Conservation (phyloP, 2,329 filamentous ascomycete species). For the Talaromyces verruculosus region DNA sequence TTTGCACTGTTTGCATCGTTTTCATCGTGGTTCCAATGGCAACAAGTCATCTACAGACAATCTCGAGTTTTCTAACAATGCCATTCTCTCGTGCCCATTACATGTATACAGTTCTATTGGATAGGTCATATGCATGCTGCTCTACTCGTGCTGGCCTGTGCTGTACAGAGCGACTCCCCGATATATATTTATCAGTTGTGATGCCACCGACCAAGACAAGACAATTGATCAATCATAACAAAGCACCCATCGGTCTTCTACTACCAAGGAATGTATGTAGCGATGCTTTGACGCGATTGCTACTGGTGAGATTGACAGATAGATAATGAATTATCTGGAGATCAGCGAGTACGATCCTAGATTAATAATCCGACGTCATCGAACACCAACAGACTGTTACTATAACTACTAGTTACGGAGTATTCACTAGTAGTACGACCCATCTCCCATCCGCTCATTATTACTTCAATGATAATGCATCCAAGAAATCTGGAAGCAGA, state of each 20-base stretch:
- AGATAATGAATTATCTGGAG: neutral
- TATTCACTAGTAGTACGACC: neutral
- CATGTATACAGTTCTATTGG: neutral
- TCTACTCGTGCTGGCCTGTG: neutral
- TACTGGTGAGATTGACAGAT: neutral
- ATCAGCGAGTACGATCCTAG: neutral
- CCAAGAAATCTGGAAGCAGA: neutral
- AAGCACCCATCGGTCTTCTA: neutral
- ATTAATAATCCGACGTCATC: conserved; percentile 10
- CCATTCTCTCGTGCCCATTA: neutral
- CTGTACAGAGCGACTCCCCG: neutral
- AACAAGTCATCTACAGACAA: neutral
- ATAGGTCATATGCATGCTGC: neutral
- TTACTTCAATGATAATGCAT: neutral
- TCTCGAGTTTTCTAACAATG: neutral
- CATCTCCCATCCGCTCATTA: no score
- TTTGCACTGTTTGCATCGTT: neutral
- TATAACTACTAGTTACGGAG: neutral
- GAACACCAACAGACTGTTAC: neutral
- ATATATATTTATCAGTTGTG: neutral
- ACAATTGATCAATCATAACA: no score
- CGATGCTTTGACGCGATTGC: neutral
- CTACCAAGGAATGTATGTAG: neutral
- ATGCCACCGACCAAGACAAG: neutral
- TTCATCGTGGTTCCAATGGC: neutral